Percentiles rank a stretch among this genome's conserved stretches.
Conservation (phyloP, 139 green algal species). For the Haematococcus lacustris region DNA sequence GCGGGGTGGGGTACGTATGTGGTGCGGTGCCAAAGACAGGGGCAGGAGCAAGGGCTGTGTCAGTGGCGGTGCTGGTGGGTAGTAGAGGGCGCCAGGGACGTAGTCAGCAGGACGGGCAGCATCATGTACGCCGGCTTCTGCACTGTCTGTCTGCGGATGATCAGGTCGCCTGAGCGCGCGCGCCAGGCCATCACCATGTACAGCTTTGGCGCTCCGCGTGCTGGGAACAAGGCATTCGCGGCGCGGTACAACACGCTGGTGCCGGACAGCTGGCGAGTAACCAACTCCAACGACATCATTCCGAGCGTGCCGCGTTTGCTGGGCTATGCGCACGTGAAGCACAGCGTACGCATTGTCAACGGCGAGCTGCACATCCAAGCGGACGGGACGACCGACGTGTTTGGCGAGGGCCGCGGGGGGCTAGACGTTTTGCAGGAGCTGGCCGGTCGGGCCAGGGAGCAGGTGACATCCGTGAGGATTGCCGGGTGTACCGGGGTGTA, state of each 20-base stretch:
- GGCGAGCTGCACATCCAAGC: slow-evolving; percentile 12
- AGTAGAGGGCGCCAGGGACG: too few species aligned
- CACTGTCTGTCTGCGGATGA: too few species aligned
- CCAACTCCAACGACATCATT: slow-evolving; percentile 63
- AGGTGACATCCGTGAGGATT: too few species aligned
- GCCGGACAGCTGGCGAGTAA: slow-evolving; percentile 56
- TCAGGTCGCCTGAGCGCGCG: slow-evolving; percentile 10
- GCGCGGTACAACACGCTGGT: slow-evolving; percentile 51
- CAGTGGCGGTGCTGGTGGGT: too few species aligned
- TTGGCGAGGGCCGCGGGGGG: slow-evolving; percentile 40
- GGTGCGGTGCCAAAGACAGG: too few species aligned
- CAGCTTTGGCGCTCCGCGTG: slow-evolving; percentile 72
- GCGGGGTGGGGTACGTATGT: too few species aligned
- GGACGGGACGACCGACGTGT: slow-evolving; percentile 19
- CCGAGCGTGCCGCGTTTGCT: slow-evolving; percentile 58
- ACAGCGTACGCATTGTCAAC: slow-evolving; percentile 30
- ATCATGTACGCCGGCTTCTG: too few species aligned
- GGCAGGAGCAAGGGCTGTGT: too few species aligned
- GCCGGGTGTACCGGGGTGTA: too few species aligned
- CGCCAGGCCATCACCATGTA: slow-evolving; percentile 47
- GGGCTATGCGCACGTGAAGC: slow-evolving; percentile 65
- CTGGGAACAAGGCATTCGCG: slow-evolving; percentile 67
- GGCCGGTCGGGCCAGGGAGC: slow-evolving; percentile 5
- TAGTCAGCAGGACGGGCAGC: too few species aligned
- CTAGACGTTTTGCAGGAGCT: slow-evolving; percentile 30